phyloP scores from a whole-genome alignment of 2,329 filamentous ascomycete genomes.

The Paecilomyces dactylethromorphus region DNA sequence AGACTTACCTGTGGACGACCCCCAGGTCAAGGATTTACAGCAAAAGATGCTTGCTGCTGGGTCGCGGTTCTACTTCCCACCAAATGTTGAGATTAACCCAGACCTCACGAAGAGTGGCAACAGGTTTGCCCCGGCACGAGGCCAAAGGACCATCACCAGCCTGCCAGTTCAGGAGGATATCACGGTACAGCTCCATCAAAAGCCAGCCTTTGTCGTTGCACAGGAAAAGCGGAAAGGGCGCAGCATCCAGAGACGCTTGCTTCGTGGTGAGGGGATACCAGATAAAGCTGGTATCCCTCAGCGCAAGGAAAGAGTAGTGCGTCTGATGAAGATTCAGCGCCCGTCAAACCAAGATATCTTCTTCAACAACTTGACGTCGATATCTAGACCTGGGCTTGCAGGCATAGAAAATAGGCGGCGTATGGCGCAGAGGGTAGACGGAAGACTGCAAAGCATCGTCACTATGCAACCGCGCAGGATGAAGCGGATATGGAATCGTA shows the following conservation, averaged over 20 bases:
- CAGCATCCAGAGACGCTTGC: conserved; percentile 17
- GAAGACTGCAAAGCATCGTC: neutral
- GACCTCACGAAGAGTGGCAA: conserved; percentile 22
- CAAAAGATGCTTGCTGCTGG: conserved; percentile 43
- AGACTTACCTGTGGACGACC: conserved; percentile 38
- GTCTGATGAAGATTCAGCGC: conserved; percentile 24
- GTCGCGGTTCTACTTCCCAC: conserved; percentile 39
- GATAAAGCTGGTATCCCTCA: conserved; percentile 3
- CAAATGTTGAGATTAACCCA: conserved; percentile 32
- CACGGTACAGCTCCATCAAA: conserved; percentile 29
- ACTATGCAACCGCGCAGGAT: conserved; percentile 5
- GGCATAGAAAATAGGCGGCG: conserved; percentile 1
- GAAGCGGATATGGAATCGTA: conserved; percentile 15
- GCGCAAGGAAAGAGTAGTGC: conserved; percentile 12
- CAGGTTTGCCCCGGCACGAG: conserved; percentile 7
- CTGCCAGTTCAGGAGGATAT: conserved; percentile 27
- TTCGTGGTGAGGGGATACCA: conserved; percentile 13
- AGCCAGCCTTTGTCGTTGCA: conserved; percentile 24
- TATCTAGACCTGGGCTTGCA: conserved; percentile 14
- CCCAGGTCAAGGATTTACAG: conserved; percentile 43
- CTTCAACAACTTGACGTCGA: conserved; percentile 17
- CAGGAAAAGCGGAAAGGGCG: conserved; percentile 20
- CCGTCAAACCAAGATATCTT: conserved; percentile 9
- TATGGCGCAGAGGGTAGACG: neutral
- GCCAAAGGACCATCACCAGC: conserved; percentile 4